A percentile compares a stretch with the other conserved stretches of the same genome.
phyloP scores from a whole-genome alignment of 768 basidiomycete species.

The Plicaturopsis crispa region DNA sequence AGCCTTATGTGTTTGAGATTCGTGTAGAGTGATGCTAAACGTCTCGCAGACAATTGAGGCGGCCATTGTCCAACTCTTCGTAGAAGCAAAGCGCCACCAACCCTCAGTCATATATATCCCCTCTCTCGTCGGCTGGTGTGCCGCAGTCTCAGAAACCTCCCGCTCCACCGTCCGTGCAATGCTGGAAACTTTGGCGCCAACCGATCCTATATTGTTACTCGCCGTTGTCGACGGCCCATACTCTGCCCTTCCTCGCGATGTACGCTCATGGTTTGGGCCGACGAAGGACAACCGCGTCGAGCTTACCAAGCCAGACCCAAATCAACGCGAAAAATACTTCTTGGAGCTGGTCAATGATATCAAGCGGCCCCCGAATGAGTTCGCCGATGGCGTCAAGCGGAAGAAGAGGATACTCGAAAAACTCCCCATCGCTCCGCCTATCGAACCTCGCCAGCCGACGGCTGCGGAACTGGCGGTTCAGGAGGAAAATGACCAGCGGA shows the following conservation, averaged over 20 bases:
- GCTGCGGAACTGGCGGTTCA: conserved; percentile 78
- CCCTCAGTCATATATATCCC: conserved; percentile 96
- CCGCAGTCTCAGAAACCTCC: conserved; percentile 76
- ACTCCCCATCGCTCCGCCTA: conserved; percentile 82
- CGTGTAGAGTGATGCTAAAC: not conserved
- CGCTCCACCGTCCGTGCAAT: conserved; percentile 82
- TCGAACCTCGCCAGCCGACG: conserved; percentile 77
- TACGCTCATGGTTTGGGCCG: conserved; percentile 86
- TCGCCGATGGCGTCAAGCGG: conserved; percentile 83
- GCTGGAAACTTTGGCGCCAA: conserved; percentile 85
- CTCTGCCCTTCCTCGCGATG: conserved; percentile 66
- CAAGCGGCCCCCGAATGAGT: conserved; percentile 71
- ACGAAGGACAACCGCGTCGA: conserved; percentile 68
- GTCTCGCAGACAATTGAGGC: conserved; percentile 73
- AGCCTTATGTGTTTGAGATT: conserved; percentile 18
- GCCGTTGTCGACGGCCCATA: conserved; percentile 81
- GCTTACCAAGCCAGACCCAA: conserved; percentile 40
- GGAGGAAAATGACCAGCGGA: conserved; percentile 71
- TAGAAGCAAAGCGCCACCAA: conserved; percentile 95
- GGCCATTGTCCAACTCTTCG: conserved; percentile 88
- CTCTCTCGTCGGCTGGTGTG: conserved; percentile 78
- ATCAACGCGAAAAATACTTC: conserved; percentile 73
- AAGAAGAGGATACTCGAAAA: conserved; percentile 80
- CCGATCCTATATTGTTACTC: conserved; percentile 89
- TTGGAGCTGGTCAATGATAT: conserved; percentile 62